Conservation (phyloP, 768 basidiomycete species). For the Boletus subparvulus region DNA sequence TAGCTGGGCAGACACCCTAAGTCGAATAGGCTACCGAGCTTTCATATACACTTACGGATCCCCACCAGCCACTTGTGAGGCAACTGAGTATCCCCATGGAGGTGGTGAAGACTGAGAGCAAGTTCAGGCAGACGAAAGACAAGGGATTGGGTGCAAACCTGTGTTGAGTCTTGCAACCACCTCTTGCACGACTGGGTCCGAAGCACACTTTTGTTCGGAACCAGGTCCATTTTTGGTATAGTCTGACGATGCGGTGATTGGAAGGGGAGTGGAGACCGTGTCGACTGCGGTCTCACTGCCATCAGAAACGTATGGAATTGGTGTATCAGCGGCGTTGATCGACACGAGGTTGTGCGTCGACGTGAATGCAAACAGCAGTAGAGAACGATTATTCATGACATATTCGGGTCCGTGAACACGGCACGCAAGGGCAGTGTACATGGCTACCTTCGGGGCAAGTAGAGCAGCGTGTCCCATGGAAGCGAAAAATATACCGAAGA, state of each 20-base stretch:
- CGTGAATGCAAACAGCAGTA: not conserved
- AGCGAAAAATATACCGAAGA: constrained; percentile 52
- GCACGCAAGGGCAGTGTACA: constrained; percentile 75
- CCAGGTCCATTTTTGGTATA: constrained; percentile 1
- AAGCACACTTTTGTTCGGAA: constrained; percentile 44
- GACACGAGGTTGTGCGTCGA: not conserved
- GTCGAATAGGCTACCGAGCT: not conserved
- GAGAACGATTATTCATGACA: constrained; percentile 11
- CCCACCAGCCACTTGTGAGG: constrained; percentile 86
- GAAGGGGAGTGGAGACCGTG: not conserved
- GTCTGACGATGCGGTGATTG: not conserved
- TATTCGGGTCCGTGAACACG: constrained; percentile 61
- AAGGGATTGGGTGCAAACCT: constrained; percentile 39
- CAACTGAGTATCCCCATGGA: constrained; percentile 72
- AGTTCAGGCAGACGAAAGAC: not conserved
- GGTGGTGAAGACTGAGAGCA: constrained; percentile 54
- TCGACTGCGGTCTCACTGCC: not conserved
- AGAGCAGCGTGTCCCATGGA: constrained; percentile 56
- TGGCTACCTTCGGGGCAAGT: constrained; percentile 68
- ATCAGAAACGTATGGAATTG: not conserved
- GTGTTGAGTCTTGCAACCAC: constrained; percentile 64
- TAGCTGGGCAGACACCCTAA: constrained; percentile 40
- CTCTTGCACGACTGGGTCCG: constrained; percentile 74
- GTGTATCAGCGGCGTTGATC: not conserved
- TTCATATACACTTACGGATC: constrained; percentile 51